Evolutionary conservation across 2,329 filamentous ascomycete species (phyloP).

Genomic region (Pleurostoma richardsiae): DNA sequence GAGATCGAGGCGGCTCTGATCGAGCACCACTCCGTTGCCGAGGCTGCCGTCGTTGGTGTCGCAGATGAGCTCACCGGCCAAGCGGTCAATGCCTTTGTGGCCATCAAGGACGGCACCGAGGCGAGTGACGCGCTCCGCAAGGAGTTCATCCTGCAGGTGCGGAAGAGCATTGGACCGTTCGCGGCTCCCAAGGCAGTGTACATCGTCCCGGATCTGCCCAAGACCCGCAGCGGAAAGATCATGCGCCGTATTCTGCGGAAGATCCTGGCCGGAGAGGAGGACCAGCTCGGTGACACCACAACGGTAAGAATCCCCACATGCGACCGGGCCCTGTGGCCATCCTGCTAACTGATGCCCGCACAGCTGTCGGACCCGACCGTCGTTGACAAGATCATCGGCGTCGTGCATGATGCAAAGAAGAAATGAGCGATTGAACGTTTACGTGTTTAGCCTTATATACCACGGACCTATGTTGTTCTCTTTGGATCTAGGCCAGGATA

Average conservation of each 20-base stretch:
- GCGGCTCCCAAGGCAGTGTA: conserved; percentile 92
- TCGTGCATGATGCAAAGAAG: conserved; percentile 61
- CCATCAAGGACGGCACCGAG: conserved; percentile 81
- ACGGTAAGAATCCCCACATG: conserved; percentile 58
- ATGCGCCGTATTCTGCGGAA: conserved; percentile 97
- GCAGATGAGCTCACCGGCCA: conserved; percentile 92
- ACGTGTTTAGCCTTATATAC: background rate
- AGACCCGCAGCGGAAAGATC: conserved; percentile 97
- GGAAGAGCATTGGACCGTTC: conserved; percentile 96
- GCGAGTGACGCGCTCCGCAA: conserved; percentile 77
- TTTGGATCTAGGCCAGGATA: background rate
- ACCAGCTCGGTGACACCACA: conserved; percentile 88
- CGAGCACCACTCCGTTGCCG: conserved; percentile 83
- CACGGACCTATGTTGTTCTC: background rate
- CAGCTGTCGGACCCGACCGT: conserved; percentile 86
- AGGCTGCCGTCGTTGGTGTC: conserved; percentile 93
- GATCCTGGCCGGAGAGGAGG: conserved; percentile 95
- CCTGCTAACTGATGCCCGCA: background rate
- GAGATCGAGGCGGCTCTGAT: conserved; percentile 97
- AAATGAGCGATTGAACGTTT: conserved; percentile 31
- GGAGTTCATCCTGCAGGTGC: conserved; percentile 89
- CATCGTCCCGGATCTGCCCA: conserved; percentile 88
- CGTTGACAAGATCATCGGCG: conserved; percentile 82
- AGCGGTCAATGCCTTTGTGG: conserved; percentile 94
- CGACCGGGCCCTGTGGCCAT: conserved; percentile 1